These are phyloP conservation scores for Scleromitrula shiraiana DNA, from an alignment of 2,329 filamentous ascomycete genomes.

Conservation along the genomic window DNA sequence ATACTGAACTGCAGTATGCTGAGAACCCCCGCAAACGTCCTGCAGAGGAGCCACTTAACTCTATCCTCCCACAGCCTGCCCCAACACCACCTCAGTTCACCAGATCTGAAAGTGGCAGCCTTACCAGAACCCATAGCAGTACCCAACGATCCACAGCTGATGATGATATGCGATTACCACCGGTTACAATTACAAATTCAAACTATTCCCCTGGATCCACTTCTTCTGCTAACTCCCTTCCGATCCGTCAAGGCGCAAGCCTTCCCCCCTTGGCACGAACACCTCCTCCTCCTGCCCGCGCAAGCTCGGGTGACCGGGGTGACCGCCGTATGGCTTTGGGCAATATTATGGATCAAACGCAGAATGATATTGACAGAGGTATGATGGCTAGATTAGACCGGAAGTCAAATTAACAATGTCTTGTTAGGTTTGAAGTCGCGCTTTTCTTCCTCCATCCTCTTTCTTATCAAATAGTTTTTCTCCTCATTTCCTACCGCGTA, in stretches of 20 bases:
- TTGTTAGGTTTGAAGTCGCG: not conserved
- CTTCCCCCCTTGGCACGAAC: conserved; percentile 25
- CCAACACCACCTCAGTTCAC: conserved; percentile 26
- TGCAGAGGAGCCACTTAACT: conserved; percentile 29
- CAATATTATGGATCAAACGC: conserved; percentile 29
- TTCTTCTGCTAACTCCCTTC: conserved; percentile 26
- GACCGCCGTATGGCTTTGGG: conserved; percentile 29
- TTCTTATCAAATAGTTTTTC: no score
- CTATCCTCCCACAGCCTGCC: conserved; percentile 31
- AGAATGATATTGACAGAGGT: conserved; percentile 27
- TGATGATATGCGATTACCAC: conserved; percentile 29
- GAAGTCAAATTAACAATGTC: conserved; percentile 19
- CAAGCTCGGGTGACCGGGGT: conserved; percentile 23
- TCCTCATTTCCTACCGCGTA: no score
- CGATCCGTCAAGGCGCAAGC: conserved; percentile 15
- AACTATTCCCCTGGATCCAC: conserved; percentile 28
- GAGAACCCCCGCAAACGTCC: conserved; percentile 27
- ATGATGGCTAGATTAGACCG: conserved; percentile 28
- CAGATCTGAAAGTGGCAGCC: conserved; percentile 17
- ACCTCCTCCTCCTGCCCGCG: conserved; percentile 27
- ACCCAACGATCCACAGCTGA: conserved; percentile 21
- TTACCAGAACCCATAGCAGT: conserved; percentile 18
- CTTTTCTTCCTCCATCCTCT: no score
- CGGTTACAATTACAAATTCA: conserved; percentile 25
- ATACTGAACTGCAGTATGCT: conserved; percentile 16